Conservation (phyloP, 2,329 filamentous ascomycete genomes). For the Xylariaceae sp. region DNA sequence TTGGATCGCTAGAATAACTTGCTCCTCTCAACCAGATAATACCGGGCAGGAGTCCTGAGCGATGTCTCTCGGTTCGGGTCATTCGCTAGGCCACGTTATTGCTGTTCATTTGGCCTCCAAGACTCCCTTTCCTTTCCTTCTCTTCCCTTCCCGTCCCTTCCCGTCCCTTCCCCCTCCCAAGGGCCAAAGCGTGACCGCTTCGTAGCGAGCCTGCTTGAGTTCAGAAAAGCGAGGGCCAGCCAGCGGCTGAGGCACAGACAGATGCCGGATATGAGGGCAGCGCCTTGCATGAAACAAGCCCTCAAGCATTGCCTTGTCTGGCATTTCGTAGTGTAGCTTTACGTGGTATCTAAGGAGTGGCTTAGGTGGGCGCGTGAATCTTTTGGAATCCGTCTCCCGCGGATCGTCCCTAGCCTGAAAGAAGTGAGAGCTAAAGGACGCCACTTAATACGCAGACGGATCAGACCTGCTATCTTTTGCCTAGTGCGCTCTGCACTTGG, state of each 20-base stretch:
- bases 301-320: neutral
- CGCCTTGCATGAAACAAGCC: neutral
- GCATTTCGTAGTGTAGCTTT: conserved; percentile 4
- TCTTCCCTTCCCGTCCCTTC: too few species aligned
- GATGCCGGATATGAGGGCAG: conserved; percentile 1
- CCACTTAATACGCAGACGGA: neutral
- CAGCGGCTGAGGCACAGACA: neutral
- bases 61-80: neutral
- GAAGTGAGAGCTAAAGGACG: conserved; percentile 3
- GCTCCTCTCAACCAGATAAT: neutral
- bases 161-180: too few species aligned
- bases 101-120: neutral
- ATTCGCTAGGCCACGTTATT: conserved; percentile 1
- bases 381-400: neutral
- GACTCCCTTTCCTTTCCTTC: neutral
- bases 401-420: neutral
- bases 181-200: neutral
- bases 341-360: neutral
- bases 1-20: neutral
- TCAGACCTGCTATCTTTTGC: neutral
- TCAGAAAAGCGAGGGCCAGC: neutral
- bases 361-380: neutral
- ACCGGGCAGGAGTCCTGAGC: neutral
- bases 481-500: neutral
- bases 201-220: neutral